Conservation (phyloP, 2,329 filamentous ascomycete species). For the Hypoxylon rubiginosum region DNA sequence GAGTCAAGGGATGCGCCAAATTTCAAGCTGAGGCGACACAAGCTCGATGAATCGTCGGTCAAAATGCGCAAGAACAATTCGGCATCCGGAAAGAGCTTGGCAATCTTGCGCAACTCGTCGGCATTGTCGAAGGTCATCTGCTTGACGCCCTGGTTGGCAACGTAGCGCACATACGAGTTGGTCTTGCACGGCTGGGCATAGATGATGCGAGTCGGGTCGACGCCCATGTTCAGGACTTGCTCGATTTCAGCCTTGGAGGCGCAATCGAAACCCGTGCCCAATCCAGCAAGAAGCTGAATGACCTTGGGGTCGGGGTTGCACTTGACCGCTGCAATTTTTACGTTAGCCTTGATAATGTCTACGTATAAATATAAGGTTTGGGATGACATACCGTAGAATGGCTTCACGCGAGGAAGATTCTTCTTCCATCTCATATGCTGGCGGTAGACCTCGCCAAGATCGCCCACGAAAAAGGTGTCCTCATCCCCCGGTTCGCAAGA, state of each 20-base stretch:
- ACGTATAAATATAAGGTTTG: not conserved
- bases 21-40: conserved; percentile 97
- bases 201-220: conserved; percentile 92
- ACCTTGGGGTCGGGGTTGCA: conserved; percentile 96
- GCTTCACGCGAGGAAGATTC: conserved; percentile 91
- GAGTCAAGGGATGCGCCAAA: conserved; percentile 92
- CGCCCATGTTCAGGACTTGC: conserved; percentile 84
- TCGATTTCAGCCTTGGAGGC: conserved; percentile 98
- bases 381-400: conserved; percentile 84
- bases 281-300: conserved; percentile 84
- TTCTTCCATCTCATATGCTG: conserved; percentile 99
- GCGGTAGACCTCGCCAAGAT: conserved; percentile 98
- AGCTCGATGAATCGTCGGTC: conserved; percentile 93
- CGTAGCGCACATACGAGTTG: conserved; percentile 95
- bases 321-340: conserved; percentile 80
- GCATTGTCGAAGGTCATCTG: conserved; percentile 99
- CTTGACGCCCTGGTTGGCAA: conserved; percentile 85
- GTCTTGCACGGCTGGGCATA: conserved; percentile 99
- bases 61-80: conserved; percentile 95
- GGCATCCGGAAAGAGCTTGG: conserved; percentile 88
- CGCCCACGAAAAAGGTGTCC: conserved; percentile 97
- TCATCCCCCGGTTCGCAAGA: conserved; percentile 92
- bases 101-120: conserved; percentile 98
- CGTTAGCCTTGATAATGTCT: conserved; percentile 25
- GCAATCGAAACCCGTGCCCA: conserved; percentile 97